These are phyloP conservation scores for Rhinocladiella mackenziei DNA, from an alignment of 2,329 filamentous ascomycete genomes.

Conservation along the genomic window DNA sequence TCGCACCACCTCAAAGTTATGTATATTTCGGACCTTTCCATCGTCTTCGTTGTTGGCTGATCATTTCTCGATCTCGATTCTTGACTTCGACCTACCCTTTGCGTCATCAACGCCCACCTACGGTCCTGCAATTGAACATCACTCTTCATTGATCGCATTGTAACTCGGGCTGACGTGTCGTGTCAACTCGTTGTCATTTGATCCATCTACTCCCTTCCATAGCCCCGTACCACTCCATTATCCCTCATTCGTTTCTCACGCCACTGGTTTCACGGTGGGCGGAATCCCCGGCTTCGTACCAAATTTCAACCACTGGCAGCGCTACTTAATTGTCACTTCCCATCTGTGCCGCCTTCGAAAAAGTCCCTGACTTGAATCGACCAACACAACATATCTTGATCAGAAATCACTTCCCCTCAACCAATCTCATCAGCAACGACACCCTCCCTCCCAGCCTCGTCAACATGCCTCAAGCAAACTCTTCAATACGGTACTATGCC, in stretches of 20 bases:
- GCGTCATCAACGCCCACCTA: background rate
- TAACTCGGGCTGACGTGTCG: background rate
- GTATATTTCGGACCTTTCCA: slow-evolving; percentile 5
- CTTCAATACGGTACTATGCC: slow-evolving; percentile 13
- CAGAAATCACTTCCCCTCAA: background rate
- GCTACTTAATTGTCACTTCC: too few species aligned
- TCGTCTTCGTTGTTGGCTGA: slow-evolving; percentile 3
- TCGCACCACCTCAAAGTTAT: background rate
- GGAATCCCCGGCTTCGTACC: background rate
- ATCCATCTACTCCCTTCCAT: background rate
- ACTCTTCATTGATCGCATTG: background rate
- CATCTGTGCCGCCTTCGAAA: too few species aligned
- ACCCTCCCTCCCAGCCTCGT: too few species aligned
- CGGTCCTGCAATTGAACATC: background rate
- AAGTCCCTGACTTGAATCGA: background rate
- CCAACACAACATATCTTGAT: background rate
- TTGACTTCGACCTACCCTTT: background rate
- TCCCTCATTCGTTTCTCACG: background rate
- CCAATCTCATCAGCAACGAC: too few species aligned
- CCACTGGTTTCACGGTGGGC: too few species aligned
- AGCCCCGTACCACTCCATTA: background rate
- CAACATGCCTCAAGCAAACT: slow-evolving; percentile 13
- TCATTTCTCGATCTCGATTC: slow-evolving; percentile 13
- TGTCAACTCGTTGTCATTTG: background rate
- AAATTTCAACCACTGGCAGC: too few species aligned